Evolutionary conservation across 352 stramenopile genomes (phyloP).

Genomic region (Albugo laibachii): DNA sequence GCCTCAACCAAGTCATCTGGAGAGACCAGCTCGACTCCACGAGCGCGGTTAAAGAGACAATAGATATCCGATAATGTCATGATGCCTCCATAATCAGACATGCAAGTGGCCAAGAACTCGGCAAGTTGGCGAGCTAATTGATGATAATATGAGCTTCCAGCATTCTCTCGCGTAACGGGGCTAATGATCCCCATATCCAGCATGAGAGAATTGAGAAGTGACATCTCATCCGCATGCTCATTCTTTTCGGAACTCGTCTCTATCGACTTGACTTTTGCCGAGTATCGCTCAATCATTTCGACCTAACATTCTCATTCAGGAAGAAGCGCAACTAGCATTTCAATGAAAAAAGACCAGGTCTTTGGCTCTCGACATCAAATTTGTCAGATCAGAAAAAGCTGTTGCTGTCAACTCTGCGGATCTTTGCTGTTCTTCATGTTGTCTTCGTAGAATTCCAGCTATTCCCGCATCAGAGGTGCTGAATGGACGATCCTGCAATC

Average conservation of each 20-base stretch:
- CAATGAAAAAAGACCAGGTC: constrained; percentile 51
- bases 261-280: constrained; percentile 21
- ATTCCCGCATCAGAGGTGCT: constrained; percentile 60
- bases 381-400: constrained; percentile 80
- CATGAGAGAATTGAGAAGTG: constrained; percentile 70
- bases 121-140: constrained; percentile 80
- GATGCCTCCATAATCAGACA: constrained; percentile 85
- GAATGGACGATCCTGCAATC: constrained; percentile 62
- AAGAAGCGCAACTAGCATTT: not conserved
- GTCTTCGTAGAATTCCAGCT: constrained; percentile 53
- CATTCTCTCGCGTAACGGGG: constrained; percentile 80
- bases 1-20: constrained; percentile 93
- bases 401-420: constrained; percentile 53
- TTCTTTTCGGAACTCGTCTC: constrained; percentile 9
- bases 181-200: constrained; percentile 87
- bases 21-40: constrained; percentile 93
- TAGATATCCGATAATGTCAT: constrained; percentile 98
- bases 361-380: constrained; percentile 78
- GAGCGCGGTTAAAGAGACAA: constrained; percentile 95
- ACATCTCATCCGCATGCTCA: constrained; percentile 24
- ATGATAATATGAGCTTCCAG: constrained; percentile 77
- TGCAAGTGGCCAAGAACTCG: constrained; percentile 62
- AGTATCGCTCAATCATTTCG: constrained; percentile 81
- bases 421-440: constrained; percentile 61
- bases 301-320: constrained; percentile 7